Conservation (phyloP, 2,329 filamentous ascomycete genomes). For the Penicillium hordei region DNA sequence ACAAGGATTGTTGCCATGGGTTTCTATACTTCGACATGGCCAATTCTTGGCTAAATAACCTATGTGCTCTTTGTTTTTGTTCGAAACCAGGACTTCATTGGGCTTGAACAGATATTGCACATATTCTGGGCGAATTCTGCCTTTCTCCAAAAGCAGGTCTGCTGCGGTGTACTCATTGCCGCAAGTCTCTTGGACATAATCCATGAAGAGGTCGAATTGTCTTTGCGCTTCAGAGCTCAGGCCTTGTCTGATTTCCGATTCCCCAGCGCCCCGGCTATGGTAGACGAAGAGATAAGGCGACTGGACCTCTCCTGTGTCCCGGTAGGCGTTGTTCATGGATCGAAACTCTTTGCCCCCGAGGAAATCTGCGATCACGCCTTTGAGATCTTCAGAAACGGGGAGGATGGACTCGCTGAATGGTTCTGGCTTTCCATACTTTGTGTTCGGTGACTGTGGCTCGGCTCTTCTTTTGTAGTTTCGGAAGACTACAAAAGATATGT, state of each 20-base stretch:
- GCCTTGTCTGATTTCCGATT: not conserved
- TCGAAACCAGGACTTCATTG: slow-evolving; percentile 4
- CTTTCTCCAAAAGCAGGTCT: not conserved
- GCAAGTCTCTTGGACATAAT: not conserved
- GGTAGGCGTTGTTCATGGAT: not conserved
- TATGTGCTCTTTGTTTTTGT: not conserved
- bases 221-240: not conserved
- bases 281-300: slow-evolving; percentile 4
- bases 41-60: slow-evolving; percentile 3
- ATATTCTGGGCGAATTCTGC: not conserved
- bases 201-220: slow-evolving; percentile 4
- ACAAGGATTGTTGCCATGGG: not conserved
- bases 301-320: not conserved
- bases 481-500: slow-evolving; percentile 5
- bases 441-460: not conserved
- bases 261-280: not conserved
- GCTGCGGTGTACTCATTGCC: slow-evolving; percentile 2
- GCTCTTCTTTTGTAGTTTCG: slow-evolving; percentile 1
- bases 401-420: slow-evolving; percentile 3
- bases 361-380: not conserved
- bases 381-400: slow-evolving; percentile 1
- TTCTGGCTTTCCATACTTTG: slow-evolving; percentile 1
- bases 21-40: not conserved
- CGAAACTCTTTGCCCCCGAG: not conserved
- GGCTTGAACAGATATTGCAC: slow-evolving; percentile 11